Conservation (phyloP, 2,329 filamentous ascomycete genomes). For the Juglanconis sp. region DNA sequence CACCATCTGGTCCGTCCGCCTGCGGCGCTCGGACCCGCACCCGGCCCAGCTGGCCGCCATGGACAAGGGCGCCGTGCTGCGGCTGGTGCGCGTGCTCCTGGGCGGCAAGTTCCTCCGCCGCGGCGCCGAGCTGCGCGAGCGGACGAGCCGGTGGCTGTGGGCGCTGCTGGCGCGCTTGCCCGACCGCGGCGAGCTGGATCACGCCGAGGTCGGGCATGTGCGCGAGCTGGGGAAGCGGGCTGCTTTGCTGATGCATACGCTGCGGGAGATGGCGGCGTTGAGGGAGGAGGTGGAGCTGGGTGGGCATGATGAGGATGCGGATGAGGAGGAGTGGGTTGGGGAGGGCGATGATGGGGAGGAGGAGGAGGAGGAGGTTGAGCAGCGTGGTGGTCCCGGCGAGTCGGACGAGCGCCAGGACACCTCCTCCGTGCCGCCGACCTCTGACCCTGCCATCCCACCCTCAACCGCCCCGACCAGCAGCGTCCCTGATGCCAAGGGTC, state of each 20-base stretch:
- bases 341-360: conserved; percentile 34
- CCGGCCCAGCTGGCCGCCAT: conserved; percentile 62
- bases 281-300: conserved; percentile 38
- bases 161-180: conserved; percentile 72
- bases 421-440: neutral
- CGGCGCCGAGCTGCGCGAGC: conserved; percentile 56
- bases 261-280: conserved; percentile 50
- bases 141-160: conserved; percentile 83
- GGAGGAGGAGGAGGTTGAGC: conserved; percentile 24
- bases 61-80: conserved; percentile 63
- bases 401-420: neutral
- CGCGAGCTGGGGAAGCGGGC: conserved; percentile 79
- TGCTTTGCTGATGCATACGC: conserved; percentile 54
- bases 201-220: conserved; percentile 71
- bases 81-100: conserved; percentile 65
- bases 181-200: conserved; percentile 70
- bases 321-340: conserved; percentile 37
- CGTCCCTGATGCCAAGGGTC: conserved; percentile 16
- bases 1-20: conserved; percentile 48
- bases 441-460: neutral
- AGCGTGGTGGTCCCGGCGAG: neutral
- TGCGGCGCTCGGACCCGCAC: conserved; percentile 53
- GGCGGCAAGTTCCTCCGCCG: conserved; percentile 61
- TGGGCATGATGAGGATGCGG: conserved; percentile 36
- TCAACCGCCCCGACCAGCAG: conserved; percentile 29